Conservation (phyloP, 2,329 filamentous ascomycete genomes). For the Amphichorda felina region DNA sequence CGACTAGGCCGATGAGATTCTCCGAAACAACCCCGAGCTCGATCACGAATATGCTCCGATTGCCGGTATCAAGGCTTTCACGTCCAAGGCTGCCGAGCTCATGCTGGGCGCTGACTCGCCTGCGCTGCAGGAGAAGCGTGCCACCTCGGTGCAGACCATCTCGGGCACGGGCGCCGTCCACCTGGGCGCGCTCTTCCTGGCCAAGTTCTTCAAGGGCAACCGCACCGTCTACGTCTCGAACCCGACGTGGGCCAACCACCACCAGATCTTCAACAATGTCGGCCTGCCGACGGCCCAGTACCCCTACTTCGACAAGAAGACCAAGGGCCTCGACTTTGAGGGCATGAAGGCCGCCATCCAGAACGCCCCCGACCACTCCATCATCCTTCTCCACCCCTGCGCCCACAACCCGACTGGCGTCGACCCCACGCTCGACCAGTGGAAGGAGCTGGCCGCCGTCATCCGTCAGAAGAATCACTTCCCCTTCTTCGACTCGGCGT, state of each 20-base stretch:
- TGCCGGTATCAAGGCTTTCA: constrained; percentile 76
- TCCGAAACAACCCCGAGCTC: constrained; percentile 77
- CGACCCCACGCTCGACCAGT: constrained; percentile 87
- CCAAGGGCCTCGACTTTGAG: constrained; percentile 82
- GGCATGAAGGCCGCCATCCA: constrained; percentile 69
- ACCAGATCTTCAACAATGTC: constrained; percentile 95
- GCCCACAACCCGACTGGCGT: constrained; percentile 98
- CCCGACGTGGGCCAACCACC: constrained; percentile 97
- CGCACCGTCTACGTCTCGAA: constrained; percentile 81
- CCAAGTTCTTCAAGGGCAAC: constrained; percentile 73
- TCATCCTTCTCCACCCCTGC: constrained; percentile 89
- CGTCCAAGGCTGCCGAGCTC: constrained; percentile 79
- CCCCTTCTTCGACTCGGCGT: constrained; percentile 96
- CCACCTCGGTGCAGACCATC: constrained; percentile 80
- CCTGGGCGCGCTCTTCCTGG: constrained; percentile 83
- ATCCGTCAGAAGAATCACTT: constrained; percentile 75
- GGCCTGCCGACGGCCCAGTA: constrained; percentile 67
- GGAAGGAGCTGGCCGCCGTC: constrained; percentile 75
- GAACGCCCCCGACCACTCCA: constrained; percentile 62
- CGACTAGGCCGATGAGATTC: constrained; percentile 73
- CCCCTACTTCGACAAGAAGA: constrained; percentile 85
- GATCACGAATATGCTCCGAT: constrained; percentile 99
- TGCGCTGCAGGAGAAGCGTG: constrained; percentile 73
- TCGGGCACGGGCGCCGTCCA: constrained; percentile 95
- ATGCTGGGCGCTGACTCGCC: constrained; percentile 72